Conservation (phyloP, 768 basidiomycete genomes). For the Russula virescens region DNA sequence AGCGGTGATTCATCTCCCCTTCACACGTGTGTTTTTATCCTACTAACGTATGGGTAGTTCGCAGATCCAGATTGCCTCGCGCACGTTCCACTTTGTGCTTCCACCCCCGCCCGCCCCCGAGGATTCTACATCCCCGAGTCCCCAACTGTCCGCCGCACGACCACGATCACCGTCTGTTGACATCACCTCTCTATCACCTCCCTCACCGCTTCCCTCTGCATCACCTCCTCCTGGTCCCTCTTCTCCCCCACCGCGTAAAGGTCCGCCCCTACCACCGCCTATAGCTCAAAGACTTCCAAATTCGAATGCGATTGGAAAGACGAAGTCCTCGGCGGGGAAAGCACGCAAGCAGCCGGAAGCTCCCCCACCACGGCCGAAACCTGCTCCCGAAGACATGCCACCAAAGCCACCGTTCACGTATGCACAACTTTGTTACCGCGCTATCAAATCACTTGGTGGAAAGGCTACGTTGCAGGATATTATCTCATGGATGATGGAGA, state of each 20-base stretch:
- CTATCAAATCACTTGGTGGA: conserved; percentile 74
- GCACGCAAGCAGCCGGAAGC: conserved; percentile 27
- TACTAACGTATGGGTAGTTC: conserved; percentile 47
- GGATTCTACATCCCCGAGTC: conserved; percentile 76
- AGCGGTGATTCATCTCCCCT: conserved; percentile 50
- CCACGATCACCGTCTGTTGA: conserved; percentile 78
- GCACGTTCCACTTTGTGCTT: conserved; percentile 94
- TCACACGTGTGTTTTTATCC: conserved; percentile 17
- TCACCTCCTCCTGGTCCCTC: conserved; percentile 58
- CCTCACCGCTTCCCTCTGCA: conserved; percentile 71
- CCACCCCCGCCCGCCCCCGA: conserved; percentile 81
- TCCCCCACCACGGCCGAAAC: conserved; percentile 34
- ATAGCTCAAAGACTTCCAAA: conserved; percentile 48
- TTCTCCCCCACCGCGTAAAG: conserved; percentile 41
- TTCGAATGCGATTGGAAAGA: conserved; percentile 46
- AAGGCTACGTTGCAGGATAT: conserved; percentile 91
- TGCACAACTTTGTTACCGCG: conserved; percentile 85
- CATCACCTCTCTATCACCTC: conserved; percentile 64
- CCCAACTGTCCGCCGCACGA: conserved; percentile 55
- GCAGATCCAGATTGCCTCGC: conserved; percentile 94
- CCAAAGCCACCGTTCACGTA: conserved; percentile 89
- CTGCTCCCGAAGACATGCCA: conserved; percentile 71
- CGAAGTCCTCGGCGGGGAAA: conserved; percentile 15
- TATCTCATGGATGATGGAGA: conserved; percentile 84
- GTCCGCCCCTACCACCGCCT: conserved; percentile 42